phyloP scores from a whole-genome alignment of 805 yeast species.

The Brettanomyces sp. region DNA sequence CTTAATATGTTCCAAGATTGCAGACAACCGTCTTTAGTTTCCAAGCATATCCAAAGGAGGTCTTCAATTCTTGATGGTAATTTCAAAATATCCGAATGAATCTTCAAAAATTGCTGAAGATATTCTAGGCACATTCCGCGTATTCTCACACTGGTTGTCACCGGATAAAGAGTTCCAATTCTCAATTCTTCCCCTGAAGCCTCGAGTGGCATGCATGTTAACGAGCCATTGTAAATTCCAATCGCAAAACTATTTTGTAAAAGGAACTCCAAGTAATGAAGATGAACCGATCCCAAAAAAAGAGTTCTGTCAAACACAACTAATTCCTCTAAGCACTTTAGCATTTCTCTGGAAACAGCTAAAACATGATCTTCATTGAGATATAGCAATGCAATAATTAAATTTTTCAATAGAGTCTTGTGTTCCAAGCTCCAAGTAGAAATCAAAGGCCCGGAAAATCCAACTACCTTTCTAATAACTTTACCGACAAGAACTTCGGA shows the following conservation, averaged over 20 bases:
- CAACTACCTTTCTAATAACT: slow-evolving; percentile 35
- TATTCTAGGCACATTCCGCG: slow-evolving; percentile 21
- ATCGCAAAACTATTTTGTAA: slow-evolving; percentile 25
- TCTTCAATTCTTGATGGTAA: slow-evolving; percentile 12
- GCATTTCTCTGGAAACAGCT: slow-evolving; percentile 27
- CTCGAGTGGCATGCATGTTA: slow-evolving; percentile 16
- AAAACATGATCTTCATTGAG: slow-evolving; percentile 24
- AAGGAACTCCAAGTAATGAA: slow-evolving; percentile 22
- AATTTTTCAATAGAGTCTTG: slow-evolving; percentile 27
- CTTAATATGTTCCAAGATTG: slow-evolving; percentile 9
- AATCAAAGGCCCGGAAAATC: slow-evolving; percentile 51
- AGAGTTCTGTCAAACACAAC: slow-evolving; percentile 34
- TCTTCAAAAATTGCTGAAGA: slow-evolving; percentile 20
- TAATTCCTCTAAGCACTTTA: slow-evolving; percentile 36
- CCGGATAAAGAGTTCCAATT: slow-evolving; percentile 12
- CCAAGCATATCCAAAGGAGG: slow-evolving; percentile 26
- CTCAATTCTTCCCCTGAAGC: too few species aligned
- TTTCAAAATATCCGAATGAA: slow-evolving; percentile 9
- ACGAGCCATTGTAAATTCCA: slow-evolving; percentile 20
- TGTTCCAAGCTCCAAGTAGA: slow-evolving; percentile 21
- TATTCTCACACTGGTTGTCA: slow-evolving; percentile 22
- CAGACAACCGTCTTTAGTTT: slow-evolving; percentile 7
- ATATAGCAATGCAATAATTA: slow-evolving; percentile 29
- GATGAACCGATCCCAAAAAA: slow-evolving; percentile 22
- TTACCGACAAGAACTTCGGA: slow-evolving; percentile 36